Percentiles rank a stretch among this genome's conserved stretches.
These are phyloP conservation scores for Mariannaea elegans DNA, from an alignment of 2,329 filamentous ascomycete genomes.

Conservation along the genomic window DNA sequence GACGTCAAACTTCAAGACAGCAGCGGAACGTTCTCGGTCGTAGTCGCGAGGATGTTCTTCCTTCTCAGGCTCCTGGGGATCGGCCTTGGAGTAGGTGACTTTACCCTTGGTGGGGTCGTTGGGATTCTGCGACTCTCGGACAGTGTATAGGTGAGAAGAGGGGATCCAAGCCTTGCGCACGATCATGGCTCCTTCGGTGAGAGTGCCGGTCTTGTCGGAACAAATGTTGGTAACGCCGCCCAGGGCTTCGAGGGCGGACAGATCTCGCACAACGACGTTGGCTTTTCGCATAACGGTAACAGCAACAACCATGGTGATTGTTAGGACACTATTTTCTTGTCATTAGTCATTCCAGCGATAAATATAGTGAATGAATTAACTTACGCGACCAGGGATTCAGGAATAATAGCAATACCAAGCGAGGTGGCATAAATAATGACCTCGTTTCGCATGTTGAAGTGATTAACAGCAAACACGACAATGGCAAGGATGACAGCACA, in stretches of 20 bases:
- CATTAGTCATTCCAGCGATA: conserved; percentile 21
- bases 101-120: conserved; percentile 68
- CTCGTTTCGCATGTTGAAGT: conserved; percentile 60
- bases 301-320: conserved; percentile 75
- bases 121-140: conserved; percentile 69
- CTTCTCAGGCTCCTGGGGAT: conserved; percentile 44
- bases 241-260: conserved; percentile 73
- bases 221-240: conserved; percentile 78
- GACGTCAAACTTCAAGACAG: conserved; percentile 69
- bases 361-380: conserved; percentile 30
- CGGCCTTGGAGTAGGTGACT: conserved; percentile 56
- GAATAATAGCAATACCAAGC: conserved; percentile 69
- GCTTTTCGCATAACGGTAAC: conserved; percentile 71
- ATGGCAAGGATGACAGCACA: conserved; percentile 69
- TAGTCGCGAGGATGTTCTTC: conserved; percentile 61
- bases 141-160: conserved; percentile 62
- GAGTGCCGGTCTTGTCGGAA: conserved; percentile 77
- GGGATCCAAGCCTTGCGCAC: conserved; percentile 74
- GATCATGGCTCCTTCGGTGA: conserved; percentile 76
- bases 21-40: conserved; percentile 67
- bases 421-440: conserved; percentile 68
- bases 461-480: conserved; percentile 66
- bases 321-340: conserved; percentile 60
- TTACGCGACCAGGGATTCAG: conserved; percentile 70
- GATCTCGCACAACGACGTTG: conserved; percentile 71